Evolutionary conservation across 2,329 filamentous ascomycete genomes (phyloP).

Genomic region (Raffaelea albimanens): DNA sequence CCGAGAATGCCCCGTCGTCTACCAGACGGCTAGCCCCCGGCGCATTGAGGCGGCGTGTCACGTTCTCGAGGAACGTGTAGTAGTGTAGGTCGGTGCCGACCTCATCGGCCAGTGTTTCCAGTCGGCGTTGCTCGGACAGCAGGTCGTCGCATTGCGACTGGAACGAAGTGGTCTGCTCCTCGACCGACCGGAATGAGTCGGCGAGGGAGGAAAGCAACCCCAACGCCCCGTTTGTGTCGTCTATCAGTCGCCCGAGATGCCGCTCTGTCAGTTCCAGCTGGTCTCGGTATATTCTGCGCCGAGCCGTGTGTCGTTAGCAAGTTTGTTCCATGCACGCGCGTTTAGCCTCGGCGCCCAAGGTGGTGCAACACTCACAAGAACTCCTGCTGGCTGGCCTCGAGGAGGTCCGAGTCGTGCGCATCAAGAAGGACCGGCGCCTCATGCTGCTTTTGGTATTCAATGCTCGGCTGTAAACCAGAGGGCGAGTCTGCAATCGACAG

Average conservation of each 20-base stretch:
- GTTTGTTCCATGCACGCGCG: too few species aligned
- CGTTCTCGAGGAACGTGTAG: constrained; percentile 87
- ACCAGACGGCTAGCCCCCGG: constrained; percentile 82
- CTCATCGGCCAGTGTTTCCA: constrained; percentile 71
- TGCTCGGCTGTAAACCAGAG: constrained; percentile 1
- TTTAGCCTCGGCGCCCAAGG: too few species aligned
- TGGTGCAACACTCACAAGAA: constrained; percentile 55
- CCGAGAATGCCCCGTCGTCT: constrained; percentile 72
- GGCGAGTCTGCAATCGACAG: constrained; percentile 28
- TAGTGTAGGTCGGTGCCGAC: constrained; percentile 88
- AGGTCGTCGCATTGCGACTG: constrained; percentile 86
- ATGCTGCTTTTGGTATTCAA: constrained; percentile 9
- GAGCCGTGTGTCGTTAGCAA: too few species aligned
- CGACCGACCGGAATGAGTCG: constrained; percentile 77
- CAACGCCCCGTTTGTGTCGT: constrained; percentile 68
- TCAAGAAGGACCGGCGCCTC: constrained; percentile 30
- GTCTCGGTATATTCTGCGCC: constrained; percentile 50
- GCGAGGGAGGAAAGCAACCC: constrained; percentile 69
- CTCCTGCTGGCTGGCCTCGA: constrained; percentile 75
- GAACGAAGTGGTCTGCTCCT: constrained; percentile 86
- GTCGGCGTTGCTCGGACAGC: constrained; percentile 67
- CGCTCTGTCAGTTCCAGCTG: constrained; percentile 69
- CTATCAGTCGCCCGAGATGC: constrained; percentile 70
- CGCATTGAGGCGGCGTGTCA: constrained; percentile 82
- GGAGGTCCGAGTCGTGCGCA: constrained; percentile 57